Conservation (phyloP, 192 early-diverging fungal genomes). For the Umbelopsis sp. region DNA sequence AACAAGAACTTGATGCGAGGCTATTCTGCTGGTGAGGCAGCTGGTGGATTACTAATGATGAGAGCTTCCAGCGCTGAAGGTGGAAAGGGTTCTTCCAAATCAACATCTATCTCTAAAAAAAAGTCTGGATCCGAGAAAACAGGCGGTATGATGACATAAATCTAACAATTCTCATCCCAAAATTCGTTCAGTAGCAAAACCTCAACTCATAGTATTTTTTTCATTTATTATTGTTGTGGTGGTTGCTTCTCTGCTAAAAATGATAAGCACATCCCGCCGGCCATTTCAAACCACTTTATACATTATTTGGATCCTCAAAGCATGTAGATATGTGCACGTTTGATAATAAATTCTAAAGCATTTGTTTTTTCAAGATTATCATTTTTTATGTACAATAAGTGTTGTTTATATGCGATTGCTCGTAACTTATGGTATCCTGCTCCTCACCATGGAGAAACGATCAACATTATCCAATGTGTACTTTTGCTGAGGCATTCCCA, state of each 20-base stretch:
- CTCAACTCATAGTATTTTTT: background rate
- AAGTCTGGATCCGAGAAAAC: background rate
- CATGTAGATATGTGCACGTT: background rate
- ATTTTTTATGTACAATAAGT: constrained; percentile 10
- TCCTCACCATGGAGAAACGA: constrained; percentile 89
- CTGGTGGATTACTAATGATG: constrained; percentile 40
- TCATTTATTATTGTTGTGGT: background rate
- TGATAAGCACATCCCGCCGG: background rate
- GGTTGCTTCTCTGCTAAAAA: background rate
- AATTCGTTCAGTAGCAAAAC: too few relatives aligned
- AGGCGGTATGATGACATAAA: constrained; percentile 14
- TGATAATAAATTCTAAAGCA: background rate
- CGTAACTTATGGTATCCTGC: constrained; percentile 73
- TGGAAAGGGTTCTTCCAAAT: background rate
- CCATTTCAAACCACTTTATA: background rate
- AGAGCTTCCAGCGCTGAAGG: constrained; percentile 5
- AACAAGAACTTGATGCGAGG: background rate
- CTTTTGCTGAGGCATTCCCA: constrained; percentile 51
- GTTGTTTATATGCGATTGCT: background rate
- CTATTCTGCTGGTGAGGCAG: constrained; percentile 31
- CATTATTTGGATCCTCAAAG: background rate
- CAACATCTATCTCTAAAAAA: background rate
- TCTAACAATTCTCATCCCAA: background rate
- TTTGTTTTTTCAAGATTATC: background rate
- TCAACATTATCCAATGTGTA: constrained; percentile 85